Conservation (phyloP, 257 asterid species). For the Lycium barbarum region DNA sequence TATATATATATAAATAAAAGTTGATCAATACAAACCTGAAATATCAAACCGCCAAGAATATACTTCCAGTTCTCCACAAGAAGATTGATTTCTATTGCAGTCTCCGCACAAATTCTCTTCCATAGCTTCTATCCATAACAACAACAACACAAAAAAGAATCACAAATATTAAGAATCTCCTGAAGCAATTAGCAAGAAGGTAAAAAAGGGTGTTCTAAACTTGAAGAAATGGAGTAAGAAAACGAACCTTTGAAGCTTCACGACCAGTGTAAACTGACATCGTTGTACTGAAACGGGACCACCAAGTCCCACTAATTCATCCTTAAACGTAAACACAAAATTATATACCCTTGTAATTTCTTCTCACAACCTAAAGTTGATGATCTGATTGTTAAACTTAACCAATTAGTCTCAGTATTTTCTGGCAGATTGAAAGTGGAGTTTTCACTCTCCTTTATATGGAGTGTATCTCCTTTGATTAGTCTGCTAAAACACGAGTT, state of each 20-base stretch:
- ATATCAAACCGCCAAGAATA: slow-evolving; percentile 66
- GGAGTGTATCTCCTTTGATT: slow-evolving; percentile 24
- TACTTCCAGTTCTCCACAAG: slow-evolving; percentile 76
- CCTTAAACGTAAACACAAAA: slow-evolving; percentile 14
- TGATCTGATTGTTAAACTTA: neutral
- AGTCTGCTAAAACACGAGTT: slow-evolving; percentile 60
- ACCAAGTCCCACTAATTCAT: slow-evolving; percentile 44
- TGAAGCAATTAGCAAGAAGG: neutral
- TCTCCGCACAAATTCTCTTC: slow-evolving; percentile 71
- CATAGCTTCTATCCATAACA: slow-evolving; percentile 53
- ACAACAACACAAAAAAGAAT: neutral
- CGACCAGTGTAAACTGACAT: slow-evolving; percentile 97
- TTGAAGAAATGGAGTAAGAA: neutral
- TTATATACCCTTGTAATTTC: neutral
- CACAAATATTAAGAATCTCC: neutral
- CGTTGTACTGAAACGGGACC: slow-evolving; percentile 35
- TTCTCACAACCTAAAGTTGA: slow-evolving; percentile 6
- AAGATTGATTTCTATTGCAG: slow-evolving; percentile 61
- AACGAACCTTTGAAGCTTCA: slow-evolving; percentile 88
- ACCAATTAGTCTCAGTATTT: slow-evolving; percentile 13
- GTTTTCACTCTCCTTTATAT: neutral
- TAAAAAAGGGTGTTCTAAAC: slow-evolving; percentile 13
- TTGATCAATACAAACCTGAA: slow-evolving; percentile 32
- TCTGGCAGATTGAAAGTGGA: slow-evolving; percentile 8
- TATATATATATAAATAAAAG: too few relatives aligned